Percentiles rank a stretch among this genome's conserved stretches.
Conservation (phyloP, 768 basidiomycete genomes). For the Suillus subluteus region DNA sequence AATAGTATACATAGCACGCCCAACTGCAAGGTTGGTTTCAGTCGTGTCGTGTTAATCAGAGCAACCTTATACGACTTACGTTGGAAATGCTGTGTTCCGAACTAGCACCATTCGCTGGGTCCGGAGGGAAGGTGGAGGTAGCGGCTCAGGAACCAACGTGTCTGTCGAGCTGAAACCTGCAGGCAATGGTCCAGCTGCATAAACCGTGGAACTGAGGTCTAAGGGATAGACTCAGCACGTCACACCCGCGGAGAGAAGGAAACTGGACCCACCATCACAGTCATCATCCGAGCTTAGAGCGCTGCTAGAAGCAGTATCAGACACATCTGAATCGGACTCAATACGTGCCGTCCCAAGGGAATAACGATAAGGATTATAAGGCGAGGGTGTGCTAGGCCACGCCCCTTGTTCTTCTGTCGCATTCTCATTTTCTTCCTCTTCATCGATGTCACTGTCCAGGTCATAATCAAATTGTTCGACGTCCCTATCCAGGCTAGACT, state of each 20-base stretch:
- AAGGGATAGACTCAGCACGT: not conserved
- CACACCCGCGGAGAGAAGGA: not conserved
- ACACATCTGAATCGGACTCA: not conserved
- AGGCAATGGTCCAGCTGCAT: not conserved
- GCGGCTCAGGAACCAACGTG: not conserved
- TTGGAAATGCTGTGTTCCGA: slow-evolving; percentile 31
- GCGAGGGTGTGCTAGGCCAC: not conserved
- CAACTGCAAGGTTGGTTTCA: slow-evolving; percentile 19
- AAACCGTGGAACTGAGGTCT: not conserved
- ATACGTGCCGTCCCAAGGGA: not conserved
- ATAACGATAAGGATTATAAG: not conserved
- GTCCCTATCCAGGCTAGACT: not conserved
- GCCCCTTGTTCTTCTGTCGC: not conserved
- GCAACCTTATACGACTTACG: slow-evolving; percentile 18
- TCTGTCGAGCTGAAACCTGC: not conserved
- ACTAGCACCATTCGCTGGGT: slow-evolving; percentile 31
- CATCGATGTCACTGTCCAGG: slow-evolving; percentile 33
- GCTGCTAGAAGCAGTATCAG: not conserved
- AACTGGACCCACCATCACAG: not conserved
- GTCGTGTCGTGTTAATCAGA: not conserved
- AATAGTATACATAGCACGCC: slow-evolving; percentile 32
- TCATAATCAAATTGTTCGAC: slow-evolving; percentile 26
- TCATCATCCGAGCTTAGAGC: not conserved
- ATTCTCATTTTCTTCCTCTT: slow-evolving; percentile 21
- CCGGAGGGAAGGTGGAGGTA: slow-evolving; percentile 26